phyloP scores from a whole-genome alignment of 805 yeast species.

The Saturnispora sanitii region DNA sequence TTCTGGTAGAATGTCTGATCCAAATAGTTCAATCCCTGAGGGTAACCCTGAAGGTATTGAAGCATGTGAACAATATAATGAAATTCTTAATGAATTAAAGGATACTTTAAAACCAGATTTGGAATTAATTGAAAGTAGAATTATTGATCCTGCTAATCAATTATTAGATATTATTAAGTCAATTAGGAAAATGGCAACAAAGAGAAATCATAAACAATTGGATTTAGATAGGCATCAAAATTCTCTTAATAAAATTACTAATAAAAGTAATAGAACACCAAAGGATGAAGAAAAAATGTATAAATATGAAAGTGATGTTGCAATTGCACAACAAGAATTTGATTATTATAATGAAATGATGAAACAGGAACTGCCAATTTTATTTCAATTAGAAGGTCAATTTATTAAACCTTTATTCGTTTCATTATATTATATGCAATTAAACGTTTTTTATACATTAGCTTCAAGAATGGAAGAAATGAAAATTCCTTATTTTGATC shows the following conservation, averaged over 20 bases:
- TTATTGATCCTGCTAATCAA: constrained; percentile 88
- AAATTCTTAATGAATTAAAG: constrained; percentile 77
- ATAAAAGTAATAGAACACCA: constrained; percentile 70
- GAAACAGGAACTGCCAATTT: constrained; percentile 78
- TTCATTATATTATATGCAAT: constrained; percentile 93
- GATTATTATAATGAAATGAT: constrained; percentile 94
- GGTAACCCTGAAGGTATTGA: constrained; percentile 95
- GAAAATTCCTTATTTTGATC: constrained; percentile 93
- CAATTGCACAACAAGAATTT: constrained; percentile 88
- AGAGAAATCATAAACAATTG: constrained; percentile 90
- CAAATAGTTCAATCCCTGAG: constrained; percentile 75
- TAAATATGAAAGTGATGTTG: constrained; percentile 80
- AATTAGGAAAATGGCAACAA: constrained; percentile 88
- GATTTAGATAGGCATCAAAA: constrained; percentile 83
- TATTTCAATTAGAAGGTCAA: constrained; percentile 83
- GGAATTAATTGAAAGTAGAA: constrained; percentile 81
- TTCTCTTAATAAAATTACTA: constrained; percentile 60
- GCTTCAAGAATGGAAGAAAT: constrained; percentile 88
- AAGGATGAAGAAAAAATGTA: constrained; percentile 90
- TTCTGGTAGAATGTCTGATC: constrained; percentile 85
- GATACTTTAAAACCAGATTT: constrained; percentile 83
- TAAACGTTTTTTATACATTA: constrained; percentile 89
- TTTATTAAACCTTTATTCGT: constrained; percentile 91
- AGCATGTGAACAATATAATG: constrained; percentile 88
- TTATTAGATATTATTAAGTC: constrained; percentile 68